Evolutionary conservation across 2,329 filamentous ascomycete genomes (phyloP), one percentile per base, ranked within the genome.

Genomic region (Calycina herbarum): DNA sequence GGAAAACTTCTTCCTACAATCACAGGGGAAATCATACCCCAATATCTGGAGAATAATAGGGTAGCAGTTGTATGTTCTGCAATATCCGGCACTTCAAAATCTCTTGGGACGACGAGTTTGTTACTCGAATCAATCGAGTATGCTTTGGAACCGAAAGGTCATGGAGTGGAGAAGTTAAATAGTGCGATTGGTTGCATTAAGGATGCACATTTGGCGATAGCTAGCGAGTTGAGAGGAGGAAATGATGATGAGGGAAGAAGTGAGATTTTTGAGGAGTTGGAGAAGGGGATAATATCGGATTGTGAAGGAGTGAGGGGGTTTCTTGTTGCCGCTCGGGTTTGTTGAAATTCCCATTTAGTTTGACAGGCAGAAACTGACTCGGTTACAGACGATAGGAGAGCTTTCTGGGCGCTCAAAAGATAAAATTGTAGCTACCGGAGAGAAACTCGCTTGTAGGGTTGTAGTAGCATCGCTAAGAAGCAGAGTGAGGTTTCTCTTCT

Each of bases 51-150:
- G 63, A 71, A 77, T 56, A 79, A 82, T 68, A 81, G 82, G 69
- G 79, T 85, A 67, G 83, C 83, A 64, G 79, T 86, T 51, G 83
- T 86, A 64, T 86, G 84, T 77, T 86, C 84, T 42, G 84, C 84
- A 31, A 78, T 84, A 66, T 84, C 81, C 69, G 82, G 80, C 64
- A 82, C 81, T 66, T 80, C 82, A 59, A 86, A 86, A 74, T 76
- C 79, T 61, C 81, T 83, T 67, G 84, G 84, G 59, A 86, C 84
- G 54, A 86, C 84, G 51, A 85, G 83, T 71, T 75, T 76, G 10
- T 65, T 77, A 31, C 64, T 77, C 73, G 74, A 79, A 66, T 75
- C 76, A 72, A 68, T 63, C 67, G 38, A 71, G 67, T n/a, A 69
- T 70, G 17, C 71, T 70, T 42, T 64, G 64, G 4, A 71, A 70